Conservation (phyloP, 139 green algal genomes). For the Chlorella sp. region DNA sequence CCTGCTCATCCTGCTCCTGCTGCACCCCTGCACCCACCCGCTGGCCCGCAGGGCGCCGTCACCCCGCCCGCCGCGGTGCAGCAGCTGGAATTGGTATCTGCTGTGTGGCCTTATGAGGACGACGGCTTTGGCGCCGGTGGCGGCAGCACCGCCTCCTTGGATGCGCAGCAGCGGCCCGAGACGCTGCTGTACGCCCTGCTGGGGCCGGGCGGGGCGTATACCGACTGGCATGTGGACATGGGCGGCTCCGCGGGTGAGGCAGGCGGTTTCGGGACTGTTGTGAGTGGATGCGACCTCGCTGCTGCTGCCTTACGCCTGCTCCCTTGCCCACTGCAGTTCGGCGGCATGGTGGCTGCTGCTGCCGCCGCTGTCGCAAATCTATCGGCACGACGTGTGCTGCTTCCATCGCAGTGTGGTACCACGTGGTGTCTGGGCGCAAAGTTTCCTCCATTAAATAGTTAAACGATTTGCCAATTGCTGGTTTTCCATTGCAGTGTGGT, state of each 20-base stretch:
- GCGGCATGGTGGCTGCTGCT: too few species aligned
- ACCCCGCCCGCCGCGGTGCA: constrained; percentile 39
- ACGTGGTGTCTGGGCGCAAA: too few species aligned
- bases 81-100: constrained; percentile 45
- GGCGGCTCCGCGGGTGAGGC: constrained; percentile 41
- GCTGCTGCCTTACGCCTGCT: background rate
- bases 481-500: constrained; percentile 53
- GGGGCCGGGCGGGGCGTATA: constrained; percentile 52
- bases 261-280: background rate
- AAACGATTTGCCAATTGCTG: background rate
- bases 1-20: background rate
- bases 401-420: background rate
- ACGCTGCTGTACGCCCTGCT: constrained; percentile 64
- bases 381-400: background rate
- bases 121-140: background rate
- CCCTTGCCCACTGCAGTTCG: too few species aligned
- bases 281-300: background rate
- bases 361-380: background rate
- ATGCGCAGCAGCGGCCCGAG: constrained; percentile 30
- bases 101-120: constrained; percentile 42
- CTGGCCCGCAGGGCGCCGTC: constrained; percentile 32
- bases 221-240: constrained; percentile 73
- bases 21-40: background rate
- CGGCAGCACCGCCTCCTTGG: background rate
- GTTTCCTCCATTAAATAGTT: too few species aligned